Evolutionary conservation across 2,329 filamentous ascomycete genomes (phyloP), one percentile per base, ranked within the genome.

Genomic region (Phialocephala subalpina): DNA sequence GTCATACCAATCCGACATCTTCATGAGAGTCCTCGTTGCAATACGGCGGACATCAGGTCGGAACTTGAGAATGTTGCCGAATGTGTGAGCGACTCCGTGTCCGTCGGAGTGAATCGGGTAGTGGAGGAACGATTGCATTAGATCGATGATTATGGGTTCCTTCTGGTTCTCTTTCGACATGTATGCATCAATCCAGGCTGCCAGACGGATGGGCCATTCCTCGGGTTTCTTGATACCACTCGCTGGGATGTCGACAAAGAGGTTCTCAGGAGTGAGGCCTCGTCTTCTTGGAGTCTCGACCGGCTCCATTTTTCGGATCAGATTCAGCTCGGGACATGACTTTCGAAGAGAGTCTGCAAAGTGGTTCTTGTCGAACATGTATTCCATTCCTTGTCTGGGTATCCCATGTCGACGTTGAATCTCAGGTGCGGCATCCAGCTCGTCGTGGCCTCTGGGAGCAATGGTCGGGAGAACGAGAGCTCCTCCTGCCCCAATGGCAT

Each of bases 51-150:
- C 58, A 56, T 75, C 73, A 0, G 66, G 14, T 5, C 73, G 67
- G 42, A 74, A 72, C 53, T 78, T 79, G 38, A 82, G 69, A 35
- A 82, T 74, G 20, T 77, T 76, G 27, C 81, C 81, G 60, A 82
- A 81, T 53, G 75, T 72, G 69, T 71, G 71, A 1, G 74, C 76
- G 35, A 80, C 77, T 14, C 68, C 71, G 52, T 72, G 68, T 40
- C 78, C 78, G 68, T 80, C 78, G 55, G 73, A 74, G 52, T 71
- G 73, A 3, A 77, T 76, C 11, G 79, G 79, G 59, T 80, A 80
- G 56, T 79, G 75, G 49, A 80, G 75, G 62, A 78, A 80, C 0
- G 77, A 76, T 65, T 78, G 78, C 52, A 74, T 75, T 33, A 75
- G 65, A 22, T 74, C 71, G 36, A 75, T 62, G 45, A 74, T 64